Evolutionary conservation across 306 rosid species (phyloP), one percentile per base, ranked within the genome.

Genomic region (Vigna nakashimae): DNA sequence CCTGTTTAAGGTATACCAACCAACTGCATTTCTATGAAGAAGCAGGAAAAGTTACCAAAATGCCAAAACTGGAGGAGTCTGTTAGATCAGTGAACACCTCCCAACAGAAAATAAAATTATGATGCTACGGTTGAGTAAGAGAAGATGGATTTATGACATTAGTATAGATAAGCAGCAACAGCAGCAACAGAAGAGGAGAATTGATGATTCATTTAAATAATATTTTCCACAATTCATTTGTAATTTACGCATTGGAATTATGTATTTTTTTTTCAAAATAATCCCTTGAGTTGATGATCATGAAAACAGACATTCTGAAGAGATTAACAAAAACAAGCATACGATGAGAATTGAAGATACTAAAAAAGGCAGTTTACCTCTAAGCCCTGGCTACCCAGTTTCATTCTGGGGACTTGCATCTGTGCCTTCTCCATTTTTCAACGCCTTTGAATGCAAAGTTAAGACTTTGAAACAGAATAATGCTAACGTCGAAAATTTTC

Each of bases 311-410:
- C 9, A 18, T 14, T 14, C 2, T 66, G 14, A 52, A 71, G 52
- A 18, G 50, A 71, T 38, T 34, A 18, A 9, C 9, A 53, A 55
- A 24, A 53, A 12, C 64, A 51, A 34, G 14, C 51, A 36, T 55
- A 36, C 18, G 52, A 53, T 36, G 10, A 12, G 20, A 18, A 34
- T 17, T 32, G 64, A 71, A 32, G 28, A 26, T 14, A 56, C 40
- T 18, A 40, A 24, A 74, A 12, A 4, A 4, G 7, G 59, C 26
- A 15, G 16, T 38, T 59, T 77, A 90, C 96, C 96, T 91, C 88
- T 53, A 93, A 77, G 59, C 97, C 98, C 69, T 90, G 96, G 74
- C 62, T 88, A 8, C 96, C 98, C 73, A 90, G 83, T 76, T 91
- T 91, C 62, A 93, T 89, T 81, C 59, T 81, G 67, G 91, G 90